Base-by-base conservation (phyloP, 1,284 basidiomycete species). In the Moniliophthora roreri region DNA sequence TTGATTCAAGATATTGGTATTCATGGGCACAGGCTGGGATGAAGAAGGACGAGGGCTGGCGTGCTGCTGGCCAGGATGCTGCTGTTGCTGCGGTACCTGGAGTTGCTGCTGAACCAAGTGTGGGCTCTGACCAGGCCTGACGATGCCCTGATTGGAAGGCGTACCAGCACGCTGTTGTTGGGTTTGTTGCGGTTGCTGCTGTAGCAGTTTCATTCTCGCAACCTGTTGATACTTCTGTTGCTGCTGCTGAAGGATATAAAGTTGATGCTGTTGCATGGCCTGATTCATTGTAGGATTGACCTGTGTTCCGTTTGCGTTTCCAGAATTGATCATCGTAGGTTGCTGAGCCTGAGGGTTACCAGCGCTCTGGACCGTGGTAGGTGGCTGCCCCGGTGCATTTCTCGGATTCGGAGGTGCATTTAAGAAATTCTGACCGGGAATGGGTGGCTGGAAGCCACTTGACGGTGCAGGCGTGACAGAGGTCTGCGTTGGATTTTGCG, bases 401-500 rank as follows among this genome's bases (percentile, higher is more conserved):
- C 58, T 57, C 40, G 54, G 52, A 35, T 56, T 1, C 21, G 63
- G 65, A 24, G 64, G 61, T 16, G 40, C 59, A n/a, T 60, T 60
- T 13, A 65, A 61, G 49, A 63, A 66, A 35, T 61, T 60, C 1
- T 60, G 24, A 38, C 54, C 52, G 3, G 63, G 64, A 21, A 65
- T 54, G 6, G 59, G 52, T 24, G 61, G 62, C 49, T 66, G 65
- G 49, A 64, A n/a, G n/a, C n/a, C n/a, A n/a, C n/a, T n/a, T n/a
- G n/a, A 63, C 5, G 59, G 51, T 13, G 54, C 52, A 18, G 52
- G 51, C 28, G 49, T 54, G 20, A 50, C 26, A n/a, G 54, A 51
- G 10, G 58, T 42, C 21, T 57, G 58, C 9, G 57, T 20, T 32
- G 3, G 18, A 24, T 24, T 58, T 52, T 28, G 20, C 4, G 40